phyloP scores from a whole-genome alignment of 331 rosid species.

The Rosa hybrid region DNA sequence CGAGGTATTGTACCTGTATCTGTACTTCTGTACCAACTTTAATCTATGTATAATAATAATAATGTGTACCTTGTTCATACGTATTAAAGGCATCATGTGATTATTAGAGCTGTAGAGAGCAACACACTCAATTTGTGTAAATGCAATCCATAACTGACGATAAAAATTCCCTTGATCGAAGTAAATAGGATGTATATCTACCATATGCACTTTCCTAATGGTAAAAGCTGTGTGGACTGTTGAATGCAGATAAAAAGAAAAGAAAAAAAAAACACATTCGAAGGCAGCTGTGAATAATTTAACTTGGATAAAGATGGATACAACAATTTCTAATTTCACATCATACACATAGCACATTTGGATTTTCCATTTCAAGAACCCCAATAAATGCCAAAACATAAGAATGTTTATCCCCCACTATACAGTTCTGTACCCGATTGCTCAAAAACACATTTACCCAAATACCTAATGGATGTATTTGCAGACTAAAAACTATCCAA shows the following conservation, averaged over 20 bases:
- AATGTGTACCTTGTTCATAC: neutral
- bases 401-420: slow-evolving; percentile 33
- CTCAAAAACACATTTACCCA: slow-evolving; percentile 32
- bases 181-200: neutral
- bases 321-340: neutral
- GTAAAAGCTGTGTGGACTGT: neutral
- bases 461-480: slow-evolving; percentile 34
- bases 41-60: neutral
- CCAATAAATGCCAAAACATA: slow-evolving; percentile 26
- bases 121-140: neutral
- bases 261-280: neutral
- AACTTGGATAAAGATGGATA: neutral
- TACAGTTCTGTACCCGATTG: slow-evolving; percentile 56
- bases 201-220: neutral
- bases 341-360: slow-evolving; percentile 13
- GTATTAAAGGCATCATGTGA: neutral
- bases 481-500: slow-evolving; percentile 33
- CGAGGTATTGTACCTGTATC: neutral
- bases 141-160: neutral
- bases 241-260: neutral
- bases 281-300: neutral
- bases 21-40: neutral
- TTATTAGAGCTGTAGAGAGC: neutral
- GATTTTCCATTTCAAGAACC: slow-evolving; percentile 27
- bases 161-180: too few relatives aligned